Conservation (phyloP, 345 rosid species). For the Murraya paniculata region DNA sequence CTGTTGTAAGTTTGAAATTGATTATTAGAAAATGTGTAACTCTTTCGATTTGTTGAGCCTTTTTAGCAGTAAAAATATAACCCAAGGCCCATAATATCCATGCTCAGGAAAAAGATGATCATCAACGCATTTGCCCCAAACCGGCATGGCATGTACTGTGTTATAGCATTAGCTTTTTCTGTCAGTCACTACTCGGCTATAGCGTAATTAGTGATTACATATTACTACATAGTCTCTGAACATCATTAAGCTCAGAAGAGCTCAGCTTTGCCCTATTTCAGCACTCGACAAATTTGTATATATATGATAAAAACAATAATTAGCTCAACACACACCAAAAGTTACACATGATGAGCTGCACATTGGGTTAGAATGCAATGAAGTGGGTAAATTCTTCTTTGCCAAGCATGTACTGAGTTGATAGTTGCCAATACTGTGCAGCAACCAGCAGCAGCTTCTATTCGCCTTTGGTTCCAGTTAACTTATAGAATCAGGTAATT, state of each 20-base stretch:
- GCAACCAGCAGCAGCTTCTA: constrained; percentile 4
- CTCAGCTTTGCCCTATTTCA: background rate
- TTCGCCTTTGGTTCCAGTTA: constrained; percentile 14
- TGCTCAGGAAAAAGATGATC: background rate
- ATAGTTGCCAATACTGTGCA: constrained; percentile 2
- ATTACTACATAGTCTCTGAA: too few species aligned
- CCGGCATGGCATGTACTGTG: background rate
- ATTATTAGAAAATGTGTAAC: too few species aligned
- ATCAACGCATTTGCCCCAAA: background rate
- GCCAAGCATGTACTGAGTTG: background rate
- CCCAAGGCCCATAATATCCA: too few species aligned
- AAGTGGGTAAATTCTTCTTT: background rate
- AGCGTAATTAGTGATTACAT: background rate
- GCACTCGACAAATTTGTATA: constrained; percentile 3
- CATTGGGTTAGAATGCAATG: constrained; percentile 7
- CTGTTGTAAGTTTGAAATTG: too few species aligned
- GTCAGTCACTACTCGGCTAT: background rate
- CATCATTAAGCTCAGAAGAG: background rate
- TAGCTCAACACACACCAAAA: constrained; percentile 4
- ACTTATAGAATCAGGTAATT: constrained; percentile 23
- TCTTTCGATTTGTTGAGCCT: too few species aligned
- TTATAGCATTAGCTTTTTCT: background rate
- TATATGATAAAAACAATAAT: constrained; percentile 2
- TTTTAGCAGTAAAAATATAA: too few species aligned
- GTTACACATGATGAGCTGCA: constrained; percentile 8